Base-by-base conservation (phyloP, 495 filamentous ascomycete species). In the Rostrohypoxylon terebratum region DNA sequence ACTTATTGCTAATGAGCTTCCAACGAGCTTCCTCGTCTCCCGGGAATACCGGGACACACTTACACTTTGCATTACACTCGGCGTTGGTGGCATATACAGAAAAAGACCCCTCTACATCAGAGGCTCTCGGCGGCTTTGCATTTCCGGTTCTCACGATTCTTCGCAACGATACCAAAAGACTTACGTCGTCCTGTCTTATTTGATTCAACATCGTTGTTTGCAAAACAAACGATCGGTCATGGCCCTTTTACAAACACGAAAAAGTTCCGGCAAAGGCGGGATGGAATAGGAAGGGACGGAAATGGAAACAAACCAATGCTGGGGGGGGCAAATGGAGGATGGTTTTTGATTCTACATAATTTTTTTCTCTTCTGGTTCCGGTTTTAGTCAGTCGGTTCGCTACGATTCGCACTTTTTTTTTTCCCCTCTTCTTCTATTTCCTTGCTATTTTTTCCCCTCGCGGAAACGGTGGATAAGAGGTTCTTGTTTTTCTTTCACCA, bases 161-260 rank as follows among this genome's bases (percentile, higher is more conserved):
- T 63, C 77, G 74, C 70, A 69, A 77, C 60, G 77, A 81, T 75
- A 78, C 79, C 61, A 80, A 74, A 69, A 77, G 64, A 72, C 70
- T 78, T 69, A 65, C 61, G 63, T 62, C 73, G 68, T 68, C 66
- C 73, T 42, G 68, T 77, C 68, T 76, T 80, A 71, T 45, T 75
- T 75, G 62, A 70, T 71, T 60, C 72, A 78, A 38, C 66, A 64
- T 71, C 69, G 67, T 71, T 71, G 68, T 53, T 73, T 65, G 50
- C 77, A 68, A 65, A 60, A 72, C 69, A 65, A 55, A 60, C 71
- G 75, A 70, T 70, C 71, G 62, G 66, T 71, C 71, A 69, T 66
- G 66, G 71, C 71, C 71, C 54, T 61, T 59, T 34, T 21, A 59
- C 25, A 59, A 16, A 44, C 50, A 54, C n/a, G 33, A 50, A 69